phyloP scores from a whole-genome alignment of 2,329 filamentous ascomycete species.

The Exutisphaerella laricina region DNA sequence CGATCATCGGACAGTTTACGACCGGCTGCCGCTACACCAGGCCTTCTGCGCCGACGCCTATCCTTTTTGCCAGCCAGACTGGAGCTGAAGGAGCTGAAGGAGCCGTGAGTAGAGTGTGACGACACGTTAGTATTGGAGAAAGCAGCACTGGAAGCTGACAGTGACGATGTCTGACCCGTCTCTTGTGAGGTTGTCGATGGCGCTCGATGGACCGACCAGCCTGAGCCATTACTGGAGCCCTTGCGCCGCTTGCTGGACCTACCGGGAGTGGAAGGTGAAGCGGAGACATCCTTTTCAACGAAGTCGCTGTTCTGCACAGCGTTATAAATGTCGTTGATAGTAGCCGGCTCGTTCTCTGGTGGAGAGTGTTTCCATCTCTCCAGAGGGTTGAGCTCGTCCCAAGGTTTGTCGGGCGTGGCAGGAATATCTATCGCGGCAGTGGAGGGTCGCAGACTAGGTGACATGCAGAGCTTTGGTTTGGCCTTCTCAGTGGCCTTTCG shows the following conservation, averaged over 20 bases:
- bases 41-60: slow-evolving; percentile 46
- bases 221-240: slow-evolving; percentile 46
- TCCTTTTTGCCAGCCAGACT: slow-evolving; percentile 52
- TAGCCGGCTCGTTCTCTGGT: slow-evolving; percentile 63
- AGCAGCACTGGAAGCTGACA: slow-evolving; percentile 41
- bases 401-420: slow-evolving; percentile 35
- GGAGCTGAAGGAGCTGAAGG: slow-evolving; percentile 47
- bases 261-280: slow-evolving; percentile 27
- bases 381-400: slow-evolving; percentile 54
- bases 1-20: slow-evolving; percentile 31
- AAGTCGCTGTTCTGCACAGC: slow-evolving; percentile 44
- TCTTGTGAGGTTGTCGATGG: slow-evolving; percentile 49
- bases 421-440: slow-evolving; percentile 70
- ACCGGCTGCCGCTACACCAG: slow-evolving; percentile 20
- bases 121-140: slow-evolving; percentile 55
- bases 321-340: slow-evolving; percentile 57
- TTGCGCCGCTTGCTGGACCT: slow-evolving; percentile 35
- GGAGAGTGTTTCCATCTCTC: slow-evolving; percentile 66
- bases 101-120: slow-evolving; percentile 49
- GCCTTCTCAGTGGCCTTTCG: slow-evolving; percentile 61
- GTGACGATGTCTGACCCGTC: slow-evolving; percentile 24
- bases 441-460: slow-evolving; percentile 60
- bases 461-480: slow-evolving; percentile 38
- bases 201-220: slow-evolving; percentile 44
- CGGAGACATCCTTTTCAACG: slow-evolving; percentile 23